A percentile compares a stretch with the other conserved stretches of the same genome.
These are phyloP conservation scores for Ustilago loliicola DNA, from an alignment of 1,284 basidiomycete genomes.

Conservation along the genomic window DNA sequence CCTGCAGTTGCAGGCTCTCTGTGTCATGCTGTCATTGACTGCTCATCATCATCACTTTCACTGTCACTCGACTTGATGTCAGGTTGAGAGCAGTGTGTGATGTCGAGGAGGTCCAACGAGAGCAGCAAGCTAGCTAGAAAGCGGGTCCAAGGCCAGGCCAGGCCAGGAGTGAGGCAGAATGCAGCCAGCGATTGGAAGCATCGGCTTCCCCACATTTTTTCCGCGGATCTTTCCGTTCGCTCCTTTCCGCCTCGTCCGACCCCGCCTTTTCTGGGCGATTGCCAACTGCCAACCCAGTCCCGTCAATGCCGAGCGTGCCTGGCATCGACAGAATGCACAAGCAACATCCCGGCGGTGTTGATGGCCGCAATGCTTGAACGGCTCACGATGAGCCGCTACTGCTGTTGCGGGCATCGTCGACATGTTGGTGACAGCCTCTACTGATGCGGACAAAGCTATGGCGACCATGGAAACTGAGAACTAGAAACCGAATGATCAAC, in stretches of 20 bases:
- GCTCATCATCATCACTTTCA: too few relatives aligned
- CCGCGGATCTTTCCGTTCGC: constrained; percentile 16
- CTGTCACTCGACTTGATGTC: too few relatives aligned
- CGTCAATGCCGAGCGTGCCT: constrained; percentile 15
- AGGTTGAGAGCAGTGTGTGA: not conserved
- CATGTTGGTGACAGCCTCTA: not conserved
- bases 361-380: not conserved
- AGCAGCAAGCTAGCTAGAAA: too few relatives aligned
- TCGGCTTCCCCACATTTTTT: constrained; percentile 12
- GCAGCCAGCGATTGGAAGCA: not conserved
- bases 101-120: too few relatives aligned
- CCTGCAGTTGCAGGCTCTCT: too few relatives aligned
- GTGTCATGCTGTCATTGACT: too few relatives aligned
- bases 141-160: not conserved
- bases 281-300: not conserved
- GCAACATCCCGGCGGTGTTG: not conserved
- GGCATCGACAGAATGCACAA: not conserved
- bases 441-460: not conserved
- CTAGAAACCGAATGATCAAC: constrained; percentile 8
- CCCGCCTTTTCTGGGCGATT: not conserved
- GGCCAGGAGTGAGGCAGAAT: not conserved
- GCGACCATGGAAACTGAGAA: not conserved
- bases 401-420: not conserved
- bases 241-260: constrained; percentile 1
- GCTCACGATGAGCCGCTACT: not conserved